Percentiles rank a stretch among this genome's conserved stretches.
Evolutionary conservation across 2,329 filamentous ascomycete genomes (phyloP).

Genomic region (Cercospora sojina): DNA sequence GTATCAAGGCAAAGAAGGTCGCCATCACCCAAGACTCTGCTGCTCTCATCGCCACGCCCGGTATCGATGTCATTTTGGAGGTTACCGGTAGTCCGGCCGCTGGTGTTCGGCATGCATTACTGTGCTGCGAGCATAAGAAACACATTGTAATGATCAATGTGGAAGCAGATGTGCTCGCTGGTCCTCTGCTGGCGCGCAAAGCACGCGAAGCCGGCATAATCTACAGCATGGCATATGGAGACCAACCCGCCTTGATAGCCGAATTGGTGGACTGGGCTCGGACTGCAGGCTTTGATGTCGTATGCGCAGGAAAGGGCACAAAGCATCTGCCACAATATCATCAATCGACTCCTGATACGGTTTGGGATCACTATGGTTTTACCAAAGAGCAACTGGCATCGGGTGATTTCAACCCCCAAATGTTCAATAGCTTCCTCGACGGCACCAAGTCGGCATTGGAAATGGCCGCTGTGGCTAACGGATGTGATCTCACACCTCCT

Average conservation of each 20-base stretch:
- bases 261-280: conserved; percentile 48
- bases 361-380: conserved; percentile 51
- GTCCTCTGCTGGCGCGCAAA: conserved; percentile 44
- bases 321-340: conserved; percentile 50
- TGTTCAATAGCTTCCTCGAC: conserved; percentile 53
- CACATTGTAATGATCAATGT: conserved; percentile 53
- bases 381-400: conserved; percentile 46
- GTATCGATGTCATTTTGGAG: conserved; percentile 49
- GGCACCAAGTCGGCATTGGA: conserved; percentile 51
- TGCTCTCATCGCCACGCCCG: conserved; percentile 44
- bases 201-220: conserved; percentile 49
- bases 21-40: conserved; percentile 47
- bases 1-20: conserved; percentile 44
- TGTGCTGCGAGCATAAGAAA: conserved; percentile 51
- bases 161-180: conserved; percentile 48
- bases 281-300: conserved; percentile 47
- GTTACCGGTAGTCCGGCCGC: conserved; percentile 47
- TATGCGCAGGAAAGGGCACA: conserved; percentile 50
- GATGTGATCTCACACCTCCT: conserved; percentile 46
- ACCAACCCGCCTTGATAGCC: conserved; percentile 48
- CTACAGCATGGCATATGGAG: conserved; percentile 51
- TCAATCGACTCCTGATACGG: conserved; percentile 49
- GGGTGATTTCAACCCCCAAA: conserved; percentile 49
- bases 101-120: conserved; percentile 46
- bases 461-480: conserved; percentile 52